Evolutionary conservation across 495 filamentous ascomycete genomes (phyloP).

Genomic region (Neurospora sp.): DNA sequence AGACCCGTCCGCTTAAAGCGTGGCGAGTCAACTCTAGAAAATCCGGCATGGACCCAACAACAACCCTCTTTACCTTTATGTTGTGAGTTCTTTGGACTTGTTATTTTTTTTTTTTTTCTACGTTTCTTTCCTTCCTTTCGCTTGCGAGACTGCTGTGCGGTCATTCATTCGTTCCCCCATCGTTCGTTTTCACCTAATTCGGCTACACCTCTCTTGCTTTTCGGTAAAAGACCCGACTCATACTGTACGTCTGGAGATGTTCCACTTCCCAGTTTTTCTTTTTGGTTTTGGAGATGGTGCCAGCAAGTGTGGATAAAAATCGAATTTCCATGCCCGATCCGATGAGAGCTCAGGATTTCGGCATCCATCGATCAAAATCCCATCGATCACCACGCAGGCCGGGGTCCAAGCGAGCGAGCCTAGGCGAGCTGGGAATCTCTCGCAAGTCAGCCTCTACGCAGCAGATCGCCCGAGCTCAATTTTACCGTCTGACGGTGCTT

Average conservation of each 20-base stretch:
- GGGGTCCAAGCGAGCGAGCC: background rate
- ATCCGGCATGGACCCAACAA: conserved; percentile 50
- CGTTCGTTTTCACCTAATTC: background rate
- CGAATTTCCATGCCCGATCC: background rate
- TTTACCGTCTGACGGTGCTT: background rate
- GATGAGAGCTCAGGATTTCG: background rate
- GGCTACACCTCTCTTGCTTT: background rate
- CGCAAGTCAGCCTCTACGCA: background rate
- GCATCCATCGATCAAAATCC: background rate
- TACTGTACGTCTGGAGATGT: background rate
- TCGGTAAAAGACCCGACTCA: background rate
- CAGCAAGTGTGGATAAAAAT: background rate
- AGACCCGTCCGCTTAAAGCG: conserved; percentile 16
- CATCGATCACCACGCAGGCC: background rate
- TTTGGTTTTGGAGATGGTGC: background rate
- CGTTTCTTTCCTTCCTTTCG: conserved; percentile 11
- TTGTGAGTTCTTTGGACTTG: conserved; percentile 44
- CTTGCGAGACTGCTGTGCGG: conserved; percentile 3
- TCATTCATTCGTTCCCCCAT: conserved; percentile 1
- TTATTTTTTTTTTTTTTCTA: conserved; percentile 30
- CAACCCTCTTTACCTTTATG: conserved; percentile 66
- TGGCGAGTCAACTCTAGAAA: conserved; percentile 10
- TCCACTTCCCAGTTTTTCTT: background rate
- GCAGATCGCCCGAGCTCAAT: background rate
- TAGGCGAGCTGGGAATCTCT: background rate